Evolutionary conservation across 176 grass and related monocot species (phyloP), one percentile per base, ranked within the genome.

Genomic region (Hyparrhenia diplandra): DNA sequence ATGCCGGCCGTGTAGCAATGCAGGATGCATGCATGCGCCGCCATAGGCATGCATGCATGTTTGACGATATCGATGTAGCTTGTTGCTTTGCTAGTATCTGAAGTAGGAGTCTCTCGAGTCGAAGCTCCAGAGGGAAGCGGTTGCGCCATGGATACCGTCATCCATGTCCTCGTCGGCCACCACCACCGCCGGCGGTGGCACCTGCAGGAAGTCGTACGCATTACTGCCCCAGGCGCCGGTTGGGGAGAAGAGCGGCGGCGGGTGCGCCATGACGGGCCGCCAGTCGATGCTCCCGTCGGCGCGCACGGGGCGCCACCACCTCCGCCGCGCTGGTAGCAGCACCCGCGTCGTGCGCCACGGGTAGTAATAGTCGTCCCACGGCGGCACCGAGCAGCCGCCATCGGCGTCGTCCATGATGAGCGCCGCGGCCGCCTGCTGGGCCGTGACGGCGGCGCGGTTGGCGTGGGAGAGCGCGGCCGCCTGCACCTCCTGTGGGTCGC

Each of bases 401-500:
- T 74, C 87, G 2, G 10, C 73, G 54, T 76, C 69, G 43, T 80
- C 62, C 24, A 80, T 57, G 58, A 71, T 42, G 75, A 81, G 40
- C 40, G 45, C 70, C 29, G 76, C 52, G 23, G 84, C 35, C 0
- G 78, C 88, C 37, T 1, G 6, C 72, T 67, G 78, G 2, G 46
- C 60, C 36, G 41, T 65, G 70, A 82, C 78, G 66, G 36, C 2
- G n/a, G 49, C 79, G 60, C 89, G 86, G 71, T 94, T 94, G 45
- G 91, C 92, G 87, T 94, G 92, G 30, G 62, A 86, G 25, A 83
- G 60, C 28, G 92, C 92, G 13, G 82, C 86, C 4, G 88, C 86
- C 89, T 94, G 92, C 67, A 94, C 89, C 52, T 84, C 86, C 35
- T 81, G 75, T 25, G 86, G 86, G 75, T 94, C 82, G 70, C 46